Evolutionary conservation across 2,329 filamentous ascomycete species (phyloP).

Genomic region (Scortechinia acanthostroma): DNA sequence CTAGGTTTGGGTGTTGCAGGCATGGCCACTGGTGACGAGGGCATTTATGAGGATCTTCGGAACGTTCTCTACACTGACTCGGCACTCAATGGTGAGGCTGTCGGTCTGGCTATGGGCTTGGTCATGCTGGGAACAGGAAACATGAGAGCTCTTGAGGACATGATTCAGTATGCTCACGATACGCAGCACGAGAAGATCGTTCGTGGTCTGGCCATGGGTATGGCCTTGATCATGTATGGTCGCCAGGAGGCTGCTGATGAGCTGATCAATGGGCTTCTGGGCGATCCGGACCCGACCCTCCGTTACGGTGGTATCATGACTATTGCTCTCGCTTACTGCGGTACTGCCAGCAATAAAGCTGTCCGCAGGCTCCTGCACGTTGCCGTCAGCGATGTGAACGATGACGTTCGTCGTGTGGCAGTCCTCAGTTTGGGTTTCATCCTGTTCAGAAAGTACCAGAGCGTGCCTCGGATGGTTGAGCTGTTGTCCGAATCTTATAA

Average conservation of each 20-base stretch:
- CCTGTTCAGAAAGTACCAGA: constrained; percentile 92
- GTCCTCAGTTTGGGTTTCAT: constrained; percentile 98
- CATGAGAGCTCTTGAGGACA: constrained; percentile 83
- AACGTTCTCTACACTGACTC: constrained; percentile 86
- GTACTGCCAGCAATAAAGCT: constrained; percentile 96
- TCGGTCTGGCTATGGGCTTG: constrained; percentile 90
- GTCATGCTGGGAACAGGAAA: constrained; percentile 99
- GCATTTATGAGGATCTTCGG: constrained; percentile 86
- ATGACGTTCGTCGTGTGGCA: constrained; percentile 89
- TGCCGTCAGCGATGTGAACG: constrained; percentile 94
- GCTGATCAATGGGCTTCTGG: constrained; percentile 84
- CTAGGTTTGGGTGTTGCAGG: constrained; percentile 91
- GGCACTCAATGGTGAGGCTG: constrained; percentile 91
- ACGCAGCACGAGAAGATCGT: constrained; percentile 99
- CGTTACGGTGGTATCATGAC: constrained; percentile 98
- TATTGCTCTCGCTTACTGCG: constrained; percentile 94
- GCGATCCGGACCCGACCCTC: constrained; percentile 86
- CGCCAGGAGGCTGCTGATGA: constrained; percentile 91
- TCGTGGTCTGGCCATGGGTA: constrained; percentile 86
- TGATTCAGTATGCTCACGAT: constrained; percentile 96
- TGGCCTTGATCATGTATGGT: constrained; percentile 97
- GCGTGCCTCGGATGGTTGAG: constrained; percentile 97
- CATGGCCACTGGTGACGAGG: constrained; percentile 88
- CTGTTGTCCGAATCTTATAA: constrained; percentile 97
- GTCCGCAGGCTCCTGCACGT: constrained; percentile 91